These are phyloP conservation scores for Nymphaea thermarum DNA, from an alignment of 164 flowering plant genomes.

Conservation along the genomic window DNA sequence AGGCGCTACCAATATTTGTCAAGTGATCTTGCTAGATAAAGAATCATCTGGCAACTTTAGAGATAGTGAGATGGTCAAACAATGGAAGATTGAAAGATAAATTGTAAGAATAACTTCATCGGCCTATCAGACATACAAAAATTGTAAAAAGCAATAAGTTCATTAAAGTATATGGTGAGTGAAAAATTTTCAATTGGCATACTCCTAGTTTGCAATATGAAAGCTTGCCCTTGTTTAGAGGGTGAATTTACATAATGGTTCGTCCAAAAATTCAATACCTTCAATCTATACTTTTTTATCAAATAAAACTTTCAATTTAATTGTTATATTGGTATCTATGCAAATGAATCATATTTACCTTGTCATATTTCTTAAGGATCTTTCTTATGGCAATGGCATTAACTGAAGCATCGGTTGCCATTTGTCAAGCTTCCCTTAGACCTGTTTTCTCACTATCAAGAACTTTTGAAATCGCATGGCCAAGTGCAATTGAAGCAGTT, in stretches of 20 bases:
- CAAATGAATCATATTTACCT: slow-evolving; percentile 25
- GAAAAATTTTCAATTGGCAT: slow-evolving; percentile 80
- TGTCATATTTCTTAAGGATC: slow-evolving; percentile 90
- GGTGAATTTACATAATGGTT: slow-evolving; percentile 41
- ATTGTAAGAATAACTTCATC: background rate
- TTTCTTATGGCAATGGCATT: slow-evolving; percentile 79
- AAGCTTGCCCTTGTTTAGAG: slow-evolving; percentile 91
- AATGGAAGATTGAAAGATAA: too few relatives aligned
- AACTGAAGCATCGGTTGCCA: slow-evolving; percentile 72
- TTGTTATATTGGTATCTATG: too few relatives aligned
- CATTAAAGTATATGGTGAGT: slow-evolving; percentile 84
- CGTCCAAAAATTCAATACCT: background rate
- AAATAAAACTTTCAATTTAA: too few relatives aligned
- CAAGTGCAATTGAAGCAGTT: slow-evolving; percentile 68
- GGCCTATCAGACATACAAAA: slow-evolving; percentile 84
- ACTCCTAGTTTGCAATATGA: slow-evolving; percentile 69
- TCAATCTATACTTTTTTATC: background rate
- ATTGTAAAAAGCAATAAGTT: slow-evolving; percentile 83
- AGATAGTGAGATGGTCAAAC: too few relatives aligned
- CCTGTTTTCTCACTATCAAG: slow-evolving; percentile 43
- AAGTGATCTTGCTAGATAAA: too few relatives aligned
- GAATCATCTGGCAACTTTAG: too few relatives aligned
- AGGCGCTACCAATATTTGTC: too few relatives aligned
- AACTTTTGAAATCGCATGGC: slow-evolving; percentile 66
- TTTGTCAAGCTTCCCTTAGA: slow-evolving; percentile 42